A percentile compares a stretch with the other conserved stretches of the same genome.
Conservation (phyloP, 345 rosid species). For the Brassica incana region DNA sequence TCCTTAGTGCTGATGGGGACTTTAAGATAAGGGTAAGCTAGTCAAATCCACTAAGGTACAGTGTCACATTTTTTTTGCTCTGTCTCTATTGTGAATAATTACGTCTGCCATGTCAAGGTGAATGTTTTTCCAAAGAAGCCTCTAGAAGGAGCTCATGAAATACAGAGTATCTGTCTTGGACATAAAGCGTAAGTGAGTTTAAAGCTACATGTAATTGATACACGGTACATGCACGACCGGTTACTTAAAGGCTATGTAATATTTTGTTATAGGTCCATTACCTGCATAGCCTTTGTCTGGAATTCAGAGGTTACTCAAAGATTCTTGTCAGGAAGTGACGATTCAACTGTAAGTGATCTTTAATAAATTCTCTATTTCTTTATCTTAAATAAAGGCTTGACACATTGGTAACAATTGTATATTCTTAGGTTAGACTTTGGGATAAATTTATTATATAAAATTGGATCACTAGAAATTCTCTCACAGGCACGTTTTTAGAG, state of each 20-base stretch:
- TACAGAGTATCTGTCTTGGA: conserved; percentile 93
- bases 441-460: too few relatives aligned
- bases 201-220: neutral
- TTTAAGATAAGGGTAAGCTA: conserved; percentile 81
- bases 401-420: too few relatives aligned
- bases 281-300: conserved; percentile 69
- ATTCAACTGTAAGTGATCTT: conserved; percentile 70
- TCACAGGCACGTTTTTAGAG: too few relatives aligned
- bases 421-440: too few relatives aligned
- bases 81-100: conserved; percentile 20
- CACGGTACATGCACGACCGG: too few relatives aligned
- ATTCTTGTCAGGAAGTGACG: conserved; percentile 89
- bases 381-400: too few relatives aligned
- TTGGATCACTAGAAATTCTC: too few relatives aligned
- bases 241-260: too few relatives aligned
- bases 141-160: conserved; percentile 85
- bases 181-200: conserved; percentile 84
- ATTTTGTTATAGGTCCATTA: conserved; percentile 57
- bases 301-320: conserved; percentile 53
- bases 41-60: conserved; percentile 18
- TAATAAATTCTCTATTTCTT: too few relatives aligned
- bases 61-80: conserved; percentile 5
- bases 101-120: conserved; percentile 49
- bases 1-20: conserved; percentile 86
- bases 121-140: conserved; percentile 80